Base-by-base conservation (phyloP, 768 basidiomycete genomes). In the Rhodotorula babjevae region DNA sequence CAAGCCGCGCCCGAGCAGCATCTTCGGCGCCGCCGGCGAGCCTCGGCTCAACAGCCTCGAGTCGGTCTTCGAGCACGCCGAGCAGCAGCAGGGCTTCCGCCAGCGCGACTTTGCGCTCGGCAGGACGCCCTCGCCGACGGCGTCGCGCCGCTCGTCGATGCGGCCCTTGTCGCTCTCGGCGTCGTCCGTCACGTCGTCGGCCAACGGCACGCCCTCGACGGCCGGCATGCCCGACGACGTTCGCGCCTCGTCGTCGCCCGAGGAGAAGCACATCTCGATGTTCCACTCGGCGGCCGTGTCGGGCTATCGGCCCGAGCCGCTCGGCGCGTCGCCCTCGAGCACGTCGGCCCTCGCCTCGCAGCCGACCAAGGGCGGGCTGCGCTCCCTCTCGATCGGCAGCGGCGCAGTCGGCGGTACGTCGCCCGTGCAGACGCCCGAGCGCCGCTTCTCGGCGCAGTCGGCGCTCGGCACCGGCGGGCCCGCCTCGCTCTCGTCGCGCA, bases 141-240 rank as follows among this genome's bases (percentile, higher is more conserved):
- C 60, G 31, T 46, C 61, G 5, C 56, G 62, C 0, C 71, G 71
- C 0, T 65, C 67, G 29, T 68, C 67, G 31, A 69, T 75, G 44
- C 74, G 74, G 29, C 68, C 72, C 8, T 68, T 75, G 46, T 75
- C 74, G 33, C 74, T 75, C 56, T 78, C 76, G 33, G 58, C 71
- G 57, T 71, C 77, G 23, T 68, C 68, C 12, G 53, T 59, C 19
- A 47, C 67, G 42, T 70, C 74, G 8, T 58, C 67, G 40, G 60
- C 33, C 8, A 36, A 36, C 36, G 65, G 63, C 14, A 62, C 64
- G 27, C 67, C 67, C 36, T 31, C 42, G 21, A 67, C 61, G n/a
- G 65, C 25, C 47, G 53, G 53, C 15, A 14, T 55, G 5, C 62
- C 73, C 23, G 50, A 57, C 40, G 73, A 75, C 49, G 63, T 63